phyloP scores from a whole-genome alignment of 164 flowering plant genomes.

The Kalanchoe fedtschenkoi region DNA sequence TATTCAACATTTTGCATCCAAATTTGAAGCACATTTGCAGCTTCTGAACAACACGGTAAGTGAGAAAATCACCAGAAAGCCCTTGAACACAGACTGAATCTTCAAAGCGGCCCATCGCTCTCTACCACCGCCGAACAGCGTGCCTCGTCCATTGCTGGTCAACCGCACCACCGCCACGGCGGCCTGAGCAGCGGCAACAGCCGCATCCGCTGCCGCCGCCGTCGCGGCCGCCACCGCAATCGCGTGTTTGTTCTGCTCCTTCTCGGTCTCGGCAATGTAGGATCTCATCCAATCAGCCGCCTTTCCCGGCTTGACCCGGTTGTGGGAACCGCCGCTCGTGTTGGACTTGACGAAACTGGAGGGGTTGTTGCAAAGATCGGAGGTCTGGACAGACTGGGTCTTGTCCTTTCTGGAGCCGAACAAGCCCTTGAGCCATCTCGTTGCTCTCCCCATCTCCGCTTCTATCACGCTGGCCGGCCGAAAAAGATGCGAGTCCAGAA shows the following conservation, averaged over 20 bases:
- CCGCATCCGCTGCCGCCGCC: slow-evolving; percentile 91
- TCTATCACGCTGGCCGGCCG: not conserved
- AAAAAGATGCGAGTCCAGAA: too few relatives aligned
- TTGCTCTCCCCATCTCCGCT: slow-evolving; percentile 42
- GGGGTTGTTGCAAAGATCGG: slow-evolving; percentile 15
- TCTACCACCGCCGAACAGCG: slow-evolving; percentile 47
- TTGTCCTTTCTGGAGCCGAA: slow-evolving; percentile 37
- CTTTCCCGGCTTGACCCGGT: slow-evolving; percentile 36
- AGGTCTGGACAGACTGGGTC: slow-evolving; percentile 5
- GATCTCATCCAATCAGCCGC: slow-evolving; percentile 54
- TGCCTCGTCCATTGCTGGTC: slow-evolving; percentile 65
- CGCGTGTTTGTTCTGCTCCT: slow-evolving; percentile 81
- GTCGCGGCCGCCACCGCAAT: slow-evolving; percentile 97
- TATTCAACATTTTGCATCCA: too few relatives aligned
- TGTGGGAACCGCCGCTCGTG: slow-evolving; percentile 19
- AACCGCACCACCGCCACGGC: slow-evolving; percentile 79
- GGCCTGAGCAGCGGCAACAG: slow-evolving; percentile 89
- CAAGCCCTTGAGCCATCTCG: slow-evolving; percentile 47
- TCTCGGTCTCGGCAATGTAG: slow-evolving; percentile 41
- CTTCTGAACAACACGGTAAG: not conserved
- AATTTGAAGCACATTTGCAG: not conserved
- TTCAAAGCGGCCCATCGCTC: slow-evolving; percentile 67
- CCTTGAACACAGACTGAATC: slow-evolving; percentile 75
- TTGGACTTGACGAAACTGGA: slow-evolving; percentile 5
- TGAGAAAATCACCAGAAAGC: slow-evolving; percentile 47